Evolutionary conservation across 192 early-diverging fungal species (phyloP).

Genomic region (Lunasporangiospora selenospora): DNA sequence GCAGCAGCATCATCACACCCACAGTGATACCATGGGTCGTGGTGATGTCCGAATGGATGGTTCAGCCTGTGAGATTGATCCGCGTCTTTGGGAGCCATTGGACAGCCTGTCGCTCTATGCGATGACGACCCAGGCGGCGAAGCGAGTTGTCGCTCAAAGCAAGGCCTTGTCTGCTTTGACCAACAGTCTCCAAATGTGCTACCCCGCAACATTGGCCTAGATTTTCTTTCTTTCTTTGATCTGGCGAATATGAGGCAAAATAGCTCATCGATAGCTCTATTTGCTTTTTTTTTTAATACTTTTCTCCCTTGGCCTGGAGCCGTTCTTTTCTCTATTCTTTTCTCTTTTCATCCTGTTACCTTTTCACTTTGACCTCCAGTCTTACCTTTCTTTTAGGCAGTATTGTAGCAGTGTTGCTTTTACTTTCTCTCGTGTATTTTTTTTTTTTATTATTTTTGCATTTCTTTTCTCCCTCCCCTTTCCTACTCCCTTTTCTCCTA

Average conservation of each 20-base stretch:
- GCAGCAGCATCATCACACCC: slow-evolving; percentile 1
- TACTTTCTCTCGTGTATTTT: not conserved
- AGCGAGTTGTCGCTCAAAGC: slow-evolving; percentile 41
- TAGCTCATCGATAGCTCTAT: not conserved
- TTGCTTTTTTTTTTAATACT: not conserved
- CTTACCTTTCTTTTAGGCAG: too few relatives aligned
- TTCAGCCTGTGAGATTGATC: slow-evolving; percentile 24
- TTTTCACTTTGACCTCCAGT: too few relatives aligned
- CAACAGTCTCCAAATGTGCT: slow-evolving; percentile 34
- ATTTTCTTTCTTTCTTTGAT: too few relatives aligned
- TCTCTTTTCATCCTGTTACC: not conserved
- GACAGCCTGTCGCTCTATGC: slow-evolving; percentile 33
- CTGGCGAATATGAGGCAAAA: too few relatives aligned
- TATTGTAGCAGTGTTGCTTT: too few relatives aligned
- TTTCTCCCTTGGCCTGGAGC: not conserved
- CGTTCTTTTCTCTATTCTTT: not conserved
- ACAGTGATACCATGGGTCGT: too few relatives aligned
- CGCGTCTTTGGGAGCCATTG: slow-evolving; percentile 33
- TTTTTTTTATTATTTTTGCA: not conserved
- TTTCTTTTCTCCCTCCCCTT: not conserved
- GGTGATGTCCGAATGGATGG: not conserved
- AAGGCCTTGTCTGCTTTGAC: slow-evolving; percentile 30
- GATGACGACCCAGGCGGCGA: slow-evolving; percentile 43
- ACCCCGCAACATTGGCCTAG: slow-evolving; percentile 32
- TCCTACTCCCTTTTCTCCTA: not conserved